These are phyloP conservation scores for Euphorbia tirucalli DNA, from an alignment of 345 rosid species.

Conservation along the genomic window DNA sequence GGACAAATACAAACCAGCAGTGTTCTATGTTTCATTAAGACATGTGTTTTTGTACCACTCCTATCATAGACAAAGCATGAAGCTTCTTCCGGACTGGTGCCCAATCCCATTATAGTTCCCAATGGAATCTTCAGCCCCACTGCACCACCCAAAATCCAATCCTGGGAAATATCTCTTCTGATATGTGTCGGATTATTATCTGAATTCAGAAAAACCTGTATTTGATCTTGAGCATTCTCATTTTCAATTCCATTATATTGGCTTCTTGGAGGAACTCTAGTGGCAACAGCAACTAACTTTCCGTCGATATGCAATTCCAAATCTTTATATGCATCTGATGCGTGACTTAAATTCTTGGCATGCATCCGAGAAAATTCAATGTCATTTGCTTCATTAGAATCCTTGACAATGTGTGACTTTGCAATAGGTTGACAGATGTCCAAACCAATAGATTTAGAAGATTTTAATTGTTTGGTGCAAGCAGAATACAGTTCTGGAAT, in stretches of 20 bases:
- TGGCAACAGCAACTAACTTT: slow-evolving; percentile 71
- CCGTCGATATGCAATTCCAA: slow-evolving; percentile 77
- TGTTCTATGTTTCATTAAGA: slow-evolving; percentile 85
- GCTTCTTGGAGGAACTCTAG: slow-evolving; percentile 64
- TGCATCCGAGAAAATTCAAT: slow-evolving; percentile 29
- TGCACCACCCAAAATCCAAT: slow-evolving; percentile 25
- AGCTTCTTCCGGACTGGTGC: slow-evolving; percentile 73
- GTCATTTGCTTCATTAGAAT: slow-evolving; percentile 26
- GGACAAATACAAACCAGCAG: slow-evolving; percentile 64
- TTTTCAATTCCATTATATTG: slow-evolving; percentile 28
- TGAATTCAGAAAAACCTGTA: slow-evolving; percentile 67
- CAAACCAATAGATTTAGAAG: slow-evolving; percentile 31
- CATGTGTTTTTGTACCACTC: slow-evolving; percentile 75
- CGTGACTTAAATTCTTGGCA: slow-evolving; percentile 25
- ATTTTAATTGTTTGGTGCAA: slow-evolving; percentile 40
- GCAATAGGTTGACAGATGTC: slow-evolving; percentile 26
- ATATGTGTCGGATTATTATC: slow-evolving; percentile 27
- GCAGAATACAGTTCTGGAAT: slow-evolving; percentile 49
- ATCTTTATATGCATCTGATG: slow-evolving; percentile 77
- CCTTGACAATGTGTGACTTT: slow-evolving; percentile 25
- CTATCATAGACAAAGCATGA: slow-evolving; percentile 75
- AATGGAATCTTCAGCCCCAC: slow-evolving; percentile 48
- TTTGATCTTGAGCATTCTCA: slow-evolving; percentile 56
- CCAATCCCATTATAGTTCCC: slow-evolving; percentile 71
- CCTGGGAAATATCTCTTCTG: slow-evolving; percentile 16